Evolutionary conservation across 257 asterid species (phyloP), one percentile per base, ranked within the genome.

Genomic region (Mitragyna speciosa): DNA sequence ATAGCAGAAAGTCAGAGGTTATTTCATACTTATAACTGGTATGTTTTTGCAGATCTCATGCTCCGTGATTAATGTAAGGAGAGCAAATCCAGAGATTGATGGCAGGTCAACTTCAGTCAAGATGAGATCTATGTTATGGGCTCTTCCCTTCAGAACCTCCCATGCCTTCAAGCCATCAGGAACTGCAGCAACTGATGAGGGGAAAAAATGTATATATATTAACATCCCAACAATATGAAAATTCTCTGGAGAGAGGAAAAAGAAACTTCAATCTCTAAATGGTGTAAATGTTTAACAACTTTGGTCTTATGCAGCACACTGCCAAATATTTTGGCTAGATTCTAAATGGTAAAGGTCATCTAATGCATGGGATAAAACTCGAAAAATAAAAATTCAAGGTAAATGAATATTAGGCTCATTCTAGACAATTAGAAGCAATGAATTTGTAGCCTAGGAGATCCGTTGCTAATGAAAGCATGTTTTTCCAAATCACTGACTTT

Each of bases 51-150:
- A 96, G 84, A 79, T 82, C 17, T 91, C 89, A n/a, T 96, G 94
- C 88, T 94, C 98, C 99, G 87, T 94, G 51, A 94, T 90, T 76
- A 96, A 86, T 74, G 97, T 87, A 64, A 96, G 98, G 77, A 96
- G 96, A 39, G 99, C 96, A n/a, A 87, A 96, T 84, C 99, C 99
- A 52, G 99, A 92, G 79, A 96, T 91, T n/a, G 97, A 86, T 26
- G 99, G 95, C 85, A 94, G 80, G n/a, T 96, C 98, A 45, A 91
- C 95, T 84, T 96, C 99, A 2, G 97, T 96, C 86, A 96, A 76
- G 26, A 96, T 94, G 56, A 96, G 97, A 86, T 96, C 99, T 19
- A 94, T 81, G 85, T 77, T 89, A 33, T 76, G 85, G 22, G 98
- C 87, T 71, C 90, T 90, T 81, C 84, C 91, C 80, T 89, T 94